Conservation (phyloP, 1,139 yeast species). For the Yamadazyma taylorii region DNA sequence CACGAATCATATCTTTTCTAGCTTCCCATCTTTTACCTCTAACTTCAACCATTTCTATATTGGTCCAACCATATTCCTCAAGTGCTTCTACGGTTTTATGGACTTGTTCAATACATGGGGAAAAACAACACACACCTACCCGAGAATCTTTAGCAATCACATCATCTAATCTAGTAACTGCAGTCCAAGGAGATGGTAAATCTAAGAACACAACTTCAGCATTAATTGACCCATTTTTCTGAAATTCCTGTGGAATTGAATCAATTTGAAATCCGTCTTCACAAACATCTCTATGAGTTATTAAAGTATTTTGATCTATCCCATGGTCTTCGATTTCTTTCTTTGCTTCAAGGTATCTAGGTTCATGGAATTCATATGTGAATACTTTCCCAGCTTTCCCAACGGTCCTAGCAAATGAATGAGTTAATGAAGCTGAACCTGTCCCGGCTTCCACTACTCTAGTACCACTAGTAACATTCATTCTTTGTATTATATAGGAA, state of each 20-base stretch:
- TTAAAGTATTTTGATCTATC: conserved; percentile 47
- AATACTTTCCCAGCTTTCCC: conserved; percentile 62
- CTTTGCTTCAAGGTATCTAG: conserved; percentile 76
- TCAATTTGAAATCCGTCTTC: conserved; percentile 72
- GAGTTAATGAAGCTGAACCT: conserved; percentile 95
- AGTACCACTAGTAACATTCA: conserved; percentile 71
- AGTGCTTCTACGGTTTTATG: conserved; percentile 77
- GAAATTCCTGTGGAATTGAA: conserved; percentile 34
- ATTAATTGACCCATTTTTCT: conserved; percentile 25
- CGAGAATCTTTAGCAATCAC: conserved; percentile 58
- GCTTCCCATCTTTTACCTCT: conserved; percentile 89
- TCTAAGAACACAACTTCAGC: conserved; percentile 85
- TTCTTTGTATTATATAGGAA: conserved; percentile 80
- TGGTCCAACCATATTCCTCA: conserved; percentile 78
- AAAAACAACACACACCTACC: conserved; percentile 85
- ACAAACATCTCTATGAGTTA: conserved; percentile 94
- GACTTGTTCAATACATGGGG: conserved; percentile 98
- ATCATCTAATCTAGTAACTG: conserved; percentile 69
- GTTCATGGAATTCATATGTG: conserved; percentile 90
- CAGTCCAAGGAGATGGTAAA: conserved; percentile 96
- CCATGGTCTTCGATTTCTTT: conserved; percentile 76
- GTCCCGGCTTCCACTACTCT: conserved; percentile 96
- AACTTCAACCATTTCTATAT: conserved; percentile 91
- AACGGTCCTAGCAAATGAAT: conserved; percentile 83
- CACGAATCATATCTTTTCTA: conserved; percentile 82